Conservation (phyloP, 306 rosid species). For the Malus orientalis region DNA sequence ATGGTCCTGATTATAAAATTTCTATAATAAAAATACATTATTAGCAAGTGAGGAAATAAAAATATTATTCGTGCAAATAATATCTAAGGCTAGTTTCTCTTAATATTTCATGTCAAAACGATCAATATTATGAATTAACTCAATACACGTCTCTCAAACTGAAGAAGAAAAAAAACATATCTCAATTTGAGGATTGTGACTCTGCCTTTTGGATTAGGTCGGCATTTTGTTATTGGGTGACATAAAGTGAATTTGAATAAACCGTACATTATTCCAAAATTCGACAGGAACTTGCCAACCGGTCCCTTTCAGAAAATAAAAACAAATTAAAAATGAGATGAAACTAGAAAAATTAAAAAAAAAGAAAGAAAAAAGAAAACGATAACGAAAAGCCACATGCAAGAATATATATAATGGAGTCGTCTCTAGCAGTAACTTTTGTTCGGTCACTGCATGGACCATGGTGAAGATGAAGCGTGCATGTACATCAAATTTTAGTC, state of each 20-base stretch:
- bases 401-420: not conserved
- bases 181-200: not conserved
- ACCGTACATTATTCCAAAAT: conserved; percentile 1
- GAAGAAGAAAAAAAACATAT: not conserved
- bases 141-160: not conserved
- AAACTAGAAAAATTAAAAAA: not conserved
- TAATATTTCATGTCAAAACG: no score
- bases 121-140: not conserved
- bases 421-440: not conserved
- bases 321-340: not conserved
- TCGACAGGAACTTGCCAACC: not conserved
- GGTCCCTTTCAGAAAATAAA: not conserved
- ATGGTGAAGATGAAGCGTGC: not conserved
- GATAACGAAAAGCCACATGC: not conserved
- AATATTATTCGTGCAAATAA: no score
- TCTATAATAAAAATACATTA: no score
- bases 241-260: not conserved
- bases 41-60: no score
- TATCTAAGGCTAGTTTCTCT: not conserved
- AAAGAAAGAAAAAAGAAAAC: no score
- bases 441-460: not conserved
- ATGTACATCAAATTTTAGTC: not conserved
- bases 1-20: no score
- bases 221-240: not conserved
- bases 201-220: not conserved